A percentile compares a stretch with the other conserved stretches of the same genome.
Conservation (phyloP, 106 monocot species). For the Dendrobium huoshanense region DNA sequence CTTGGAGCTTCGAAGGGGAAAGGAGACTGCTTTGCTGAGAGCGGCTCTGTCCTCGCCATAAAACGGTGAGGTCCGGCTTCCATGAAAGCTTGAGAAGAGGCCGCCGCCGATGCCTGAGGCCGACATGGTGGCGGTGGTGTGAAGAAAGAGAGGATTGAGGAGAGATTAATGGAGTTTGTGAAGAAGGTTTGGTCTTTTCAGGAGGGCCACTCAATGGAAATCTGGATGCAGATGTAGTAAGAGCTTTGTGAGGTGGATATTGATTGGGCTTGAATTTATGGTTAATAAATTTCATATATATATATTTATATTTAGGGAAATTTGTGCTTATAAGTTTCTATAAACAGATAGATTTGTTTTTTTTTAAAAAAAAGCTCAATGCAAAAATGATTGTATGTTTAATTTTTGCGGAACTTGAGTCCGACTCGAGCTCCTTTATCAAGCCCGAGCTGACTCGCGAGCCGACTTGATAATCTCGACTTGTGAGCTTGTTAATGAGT, state of each 20-base stretch:
- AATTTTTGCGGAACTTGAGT: too few relatives aligned
- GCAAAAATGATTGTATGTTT: too few relatives aligned
- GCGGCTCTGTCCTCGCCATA: not conserved
- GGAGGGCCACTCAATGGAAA: not conserved
- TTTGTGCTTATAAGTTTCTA: too few relatives aligned
- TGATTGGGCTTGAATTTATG: not conserved
- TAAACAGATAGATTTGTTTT: too few relatives aligned
- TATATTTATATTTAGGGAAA: too few relatives aligned
- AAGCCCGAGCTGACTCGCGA: too few relatives aligned
- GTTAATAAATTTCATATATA: too few relatives aligned
- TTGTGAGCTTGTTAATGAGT: too few relatives aligned
- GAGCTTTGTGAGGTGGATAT: not conserved
- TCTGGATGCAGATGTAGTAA: not conserved
- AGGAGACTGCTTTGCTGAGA: not conserved
- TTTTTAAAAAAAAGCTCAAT: too few relatives aligned
- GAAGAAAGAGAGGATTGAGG: not conserved
- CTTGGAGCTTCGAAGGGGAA: constrained; percentile 9
- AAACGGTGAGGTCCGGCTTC: not conserved
- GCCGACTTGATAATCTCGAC: too few relatives aligned
- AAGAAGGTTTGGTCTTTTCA: not conserved
- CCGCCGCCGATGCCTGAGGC: constrained; percentile 8
- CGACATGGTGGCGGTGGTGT: not conserved
- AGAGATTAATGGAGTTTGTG: not conserved
- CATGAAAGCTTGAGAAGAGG: constrained; percentile 8
- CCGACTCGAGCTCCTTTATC: too few relatives aligned